Base-by-base conservation (phyloP, 1,284 basidiomycete species). In the Tetrapyrgos nigripes region DNA sequence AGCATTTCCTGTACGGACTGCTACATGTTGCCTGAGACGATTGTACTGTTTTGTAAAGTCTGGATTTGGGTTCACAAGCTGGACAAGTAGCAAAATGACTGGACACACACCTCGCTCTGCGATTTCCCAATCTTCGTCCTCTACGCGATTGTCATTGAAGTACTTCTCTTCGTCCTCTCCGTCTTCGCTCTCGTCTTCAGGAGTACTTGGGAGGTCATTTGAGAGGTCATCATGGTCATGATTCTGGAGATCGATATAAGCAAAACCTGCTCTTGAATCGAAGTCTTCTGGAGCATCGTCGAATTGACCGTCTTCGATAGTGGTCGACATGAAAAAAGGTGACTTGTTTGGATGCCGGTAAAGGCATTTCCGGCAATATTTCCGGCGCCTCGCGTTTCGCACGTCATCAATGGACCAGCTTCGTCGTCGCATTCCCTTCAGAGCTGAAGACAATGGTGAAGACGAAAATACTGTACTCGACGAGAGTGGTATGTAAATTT, bases 21-120 rank as follows among this genome's bases (percentile, higher is more conserved):
- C 89, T 58, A 89, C 83, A 70, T 96, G 92, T 71, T 97, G 95
- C 53, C 89, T 81, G 33, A 97, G 81, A 33, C 96, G 90, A 74
- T 97, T 98, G 77, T 93, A 98, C 69, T 97, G 94, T 75, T 98
- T 98, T 29, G 96, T 97, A 66, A 98, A 96, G 77, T 98, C 96
- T 97, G 67, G 14, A 54, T 58, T 61, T 55, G 51, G 54, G 44
- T 53, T 35, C 27, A 31, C 28, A 40, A 26, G 52, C n/a, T 6
- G 17, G 24, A 35, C 23, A 19, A 33, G 5, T 44, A 11, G 31
- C 28, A 4, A 8, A 47, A 28, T 50, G 23, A 24, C 29, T 40
- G 40, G 4, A 35, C n/a, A 29, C 57, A 24, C 58, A 87, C 90
- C 90, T 79, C 88, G 78, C 70, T 91, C 89, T 19, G 93, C 88